Evolutionary conservation across 106 monocot genomes (phyloP).

Genomic region (Dioscorea zingiberensis): DNA sequence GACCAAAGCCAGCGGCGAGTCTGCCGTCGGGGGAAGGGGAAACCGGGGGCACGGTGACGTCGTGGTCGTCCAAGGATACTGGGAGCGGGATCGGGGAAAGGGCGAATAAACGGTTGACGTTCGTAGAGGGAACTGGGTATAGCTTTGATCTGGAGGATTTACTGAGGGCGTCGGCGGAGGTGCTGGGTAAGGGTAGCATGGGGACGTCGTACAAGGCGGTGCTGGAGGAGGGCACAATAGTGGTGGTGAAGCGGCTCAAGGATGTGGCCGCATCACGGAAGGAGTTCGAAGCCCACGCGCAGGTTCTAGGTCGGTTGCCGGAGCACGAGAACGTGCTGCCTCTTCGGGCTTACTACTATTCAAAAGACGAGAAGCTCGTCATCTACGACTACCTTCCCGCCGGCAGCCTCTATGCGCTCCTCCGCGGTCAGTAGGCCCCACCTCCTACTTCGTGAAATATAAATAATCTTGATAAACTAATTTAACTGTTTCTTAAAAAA

Average conservation of each 20-base stretch:
- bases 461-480: no score
- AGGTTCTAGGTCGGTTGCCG: conserved; percentile 40
- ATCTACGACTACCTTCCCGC: conserved; percentile 76
- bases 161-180: conserved; percentile 63
- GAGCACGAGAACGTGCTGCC: conserved; percentile 56
- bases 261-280: conserved; percentile 47
- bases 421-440: conserved; percentile 45
- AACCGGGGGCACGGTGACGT: background rate
- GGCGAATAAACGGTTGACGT: conserved; percentile 51
- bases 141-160: conserved; percentile 47
- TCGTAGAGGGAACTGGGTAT: conserved; percentile 8
- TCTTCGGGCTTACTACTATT: conserved; percentile 58
- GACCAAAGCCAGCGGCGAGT: no score
- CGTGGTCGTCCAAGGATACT: no score
- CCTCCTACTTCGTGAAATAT: no score
- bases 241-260: conserved; percentile 79
- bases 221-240: conserved; percentile 49
- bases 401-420: conserved; percentile 81
- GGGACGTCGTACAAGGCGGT: conserved; percentile 85
- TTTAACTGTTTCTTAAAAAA: no score
- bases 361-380: conserved; percentile 80
- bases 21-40: background rate
- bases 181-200: conserved; percentile 85
- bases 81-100: background rate
- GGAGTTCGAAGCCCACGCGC: conserved; percentile 57